Conservation (phyloP, 768 basidiomycete genomes). For the Mycena belliarum region DNA sequence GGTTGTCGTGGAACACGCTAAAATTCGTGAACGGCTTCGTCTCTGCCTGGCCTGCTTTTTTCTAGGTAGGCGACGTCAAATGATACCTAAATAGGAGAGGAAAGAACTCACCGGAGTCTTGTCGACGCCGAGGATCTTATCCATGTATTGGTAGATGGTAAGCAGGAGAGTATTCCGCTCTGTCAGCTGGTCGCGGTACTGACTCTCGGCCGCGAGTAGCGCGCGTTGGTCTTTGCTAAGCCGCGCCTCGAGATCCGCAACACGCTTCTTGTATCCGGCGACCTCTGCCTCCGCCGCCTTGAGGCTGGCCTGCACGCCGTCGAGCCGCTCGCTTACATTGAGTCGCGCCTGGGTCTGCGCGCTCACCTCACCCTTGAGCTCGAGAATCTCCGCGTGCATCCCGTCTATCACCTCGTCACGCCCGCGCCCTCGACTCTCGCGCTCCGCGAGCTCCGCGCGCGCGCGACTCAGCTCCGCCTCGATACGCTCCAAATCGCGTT, state of each 20-base stretch:
- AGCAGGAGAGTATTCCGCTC: conserved; percentile 90
- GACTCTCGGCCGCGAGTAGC: conserved; percentile 67
- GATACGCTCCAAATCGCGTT: conserved; percentile 77
- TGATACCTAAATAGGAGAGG: neutral
- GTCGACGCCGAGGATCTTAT: conserved; percentile 89
- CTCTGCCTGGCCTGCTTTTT: conserved; percentile 74
- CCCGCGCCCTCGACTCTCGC: conserved; percentile 65
- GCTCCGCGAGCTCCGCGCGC: conserved; percentile 66
- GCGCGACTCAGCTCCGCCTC: conserved; percentile 79
- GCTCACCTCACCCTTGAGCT: conserved; percentile 76
- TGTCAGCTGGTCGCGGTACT: conserved; percentile 89
- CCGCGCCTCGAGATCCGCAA: conserved; percentile 76
- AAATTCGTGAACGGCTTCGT: conserved; percentile 96
- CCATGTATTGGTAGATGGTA: conserved; percentile 94
- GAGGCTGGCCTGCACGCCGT: conserved; percentile 59
- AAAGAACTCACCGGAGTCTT: conserved; percentile 67
- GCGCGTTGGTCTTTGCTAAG: conserved; percentile 81
- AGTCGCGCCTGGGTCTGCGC: conserved; percentile 86
- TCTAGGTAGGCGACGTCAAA: conserved; percentile 52
- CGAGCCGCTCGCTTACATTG: conserved; percentile 89
- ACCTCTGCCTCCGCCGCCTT: conserved; percentile 73
- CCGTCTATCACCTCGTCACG: conserved; percentile 74
- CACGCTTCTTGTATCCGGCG: conserved; percentile 54
- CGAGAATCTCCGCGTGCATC: conserved; percentile 77
- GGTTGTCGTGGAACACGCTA: conserved; percentile 89